phyloP scores from a whole-genome alignment of 148 eudicot genomes.

The Rhododendron ovatum region DNA sequence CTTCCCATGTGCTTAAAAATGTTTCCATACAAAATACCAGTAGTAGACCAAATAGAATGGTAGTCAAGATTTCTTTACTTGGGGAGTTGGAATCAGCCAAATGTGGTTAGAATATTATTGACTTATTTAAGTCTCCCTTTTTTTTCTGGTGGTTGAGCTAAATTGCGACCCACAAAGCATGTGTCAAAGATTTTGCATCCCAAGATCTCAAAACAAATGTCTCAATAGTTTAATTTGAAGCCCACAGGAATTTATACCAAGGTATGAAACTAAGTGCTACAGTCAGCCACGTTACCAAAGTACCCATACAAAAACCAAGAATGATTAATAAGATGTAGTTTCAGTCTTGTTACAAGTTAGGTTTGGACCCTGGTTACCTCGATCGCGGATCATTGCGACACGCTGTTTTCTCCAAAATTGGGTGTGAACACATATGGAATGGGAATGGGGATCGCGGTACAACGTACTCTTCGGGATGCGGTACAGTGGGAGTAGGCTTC shows the following conservation, averaged over 20 bases:
- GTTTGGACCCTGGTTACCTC: background rate
- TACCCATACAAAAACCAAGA: background rate
- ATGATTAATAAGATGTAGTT: background rate
- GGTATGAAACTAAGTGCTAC: background rate
- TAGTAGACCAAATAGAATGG: background rate
- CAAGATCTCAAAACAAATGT: background rate
- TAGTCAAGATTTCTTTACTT: background rate
- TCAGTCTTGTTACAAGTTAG: background rate
- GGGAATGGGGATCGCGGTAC: background rate
- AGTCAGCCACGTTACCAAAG: background rate
- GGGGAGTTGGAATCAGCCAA: background rate
- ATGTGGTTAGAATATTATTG: background rate
- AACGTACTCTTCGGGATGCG: background rate
- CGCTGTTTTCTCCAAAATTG: too few species aligned
- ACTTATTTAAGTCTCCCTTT: background rate
- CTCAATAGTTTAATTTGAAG: background rate
- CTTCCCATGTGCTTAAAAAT: background rate
- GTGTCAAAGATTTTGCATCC: background rate
- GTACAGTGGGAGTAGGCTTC: background rate
- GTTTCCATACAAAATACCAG: background rate
- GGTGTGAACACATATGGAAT: background rate
- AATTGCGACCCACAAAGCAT: background rate
- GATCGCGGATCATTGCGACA: background rate
- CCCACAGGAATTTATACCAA: background rate
- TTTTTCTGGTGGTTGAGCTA: background rate